Conservation (phyloP, 2,329 filamentous ascomycete species). For the Aaosphaeria pasadenensis region DNA sequence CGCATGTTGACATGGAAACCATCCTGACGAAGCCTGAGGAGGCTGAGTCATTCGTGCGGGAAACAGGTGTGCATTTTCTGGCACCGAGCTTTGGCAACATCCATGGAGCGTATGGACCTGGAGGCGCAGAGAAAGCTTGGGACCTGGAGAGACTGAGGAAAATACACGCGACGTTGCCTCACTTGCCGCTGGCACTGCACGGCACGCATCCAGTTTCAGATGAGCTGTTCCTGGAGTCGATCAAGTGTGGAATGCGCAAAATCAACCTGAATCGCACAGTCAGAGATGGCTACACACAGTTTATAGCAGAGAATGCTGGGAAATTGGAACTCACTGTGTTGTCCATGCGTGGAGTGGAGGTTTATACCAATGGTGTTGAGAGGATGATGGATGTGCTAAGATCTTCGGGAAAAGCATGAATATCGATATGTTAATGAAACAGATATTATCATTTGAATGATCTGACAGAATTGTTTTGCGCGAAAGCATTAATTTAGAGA, state of each 20-base stretch:
- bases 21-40: slow-evolving; percentile 63
- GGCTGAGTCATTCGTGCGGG: slow-evolving; percentile 60
- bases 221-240: slow-evolving; percentile 51
- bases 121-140: slow-evolving; percentile 7
- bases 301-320: slow-evolving; percentile 45
- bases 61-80: slow-evolving; percentile 66
- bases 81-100: slow-evolving; percentile 68
- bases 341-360: slow-evolving; percentile 48
- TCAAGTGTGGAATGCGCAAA: slow-evolving; percentile 50
- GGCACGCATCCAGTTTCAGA: slow-evolving; percentile 54
- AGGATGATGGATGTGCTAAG: slow-evolving; percentile 6
- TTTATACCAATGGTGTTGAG: slow-evolving; percentile 10
- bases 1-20: slow-evolving; percentile 50
- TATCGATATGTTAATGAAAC: too few relatives aligned
- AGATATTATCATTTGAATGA: too few relatives aligned
- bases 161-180: slow-evolving; percentile 43
- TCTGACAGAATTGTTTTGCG: too few relatives aligned
- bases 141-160: slow-evolving; percentile 23
- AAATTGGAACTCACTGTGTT: slow-evolving; percentile 48
- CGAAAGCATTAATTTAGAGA: too few relatives aligned
- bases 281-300: slow-evolving; percentile 45
- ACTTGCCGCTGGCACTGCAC: slow-evolving; percentile 51
- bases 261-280: slow-evolving; percentile 57
- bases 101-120: slow-evolving; percentile 8
- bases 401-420: neutral